These are phyloP conservation scores for Trichoderma endophyticum DNA, from an alignment of 2,329 filamentous ascomycete genomes.

Conservation along the genomic window DNA sequence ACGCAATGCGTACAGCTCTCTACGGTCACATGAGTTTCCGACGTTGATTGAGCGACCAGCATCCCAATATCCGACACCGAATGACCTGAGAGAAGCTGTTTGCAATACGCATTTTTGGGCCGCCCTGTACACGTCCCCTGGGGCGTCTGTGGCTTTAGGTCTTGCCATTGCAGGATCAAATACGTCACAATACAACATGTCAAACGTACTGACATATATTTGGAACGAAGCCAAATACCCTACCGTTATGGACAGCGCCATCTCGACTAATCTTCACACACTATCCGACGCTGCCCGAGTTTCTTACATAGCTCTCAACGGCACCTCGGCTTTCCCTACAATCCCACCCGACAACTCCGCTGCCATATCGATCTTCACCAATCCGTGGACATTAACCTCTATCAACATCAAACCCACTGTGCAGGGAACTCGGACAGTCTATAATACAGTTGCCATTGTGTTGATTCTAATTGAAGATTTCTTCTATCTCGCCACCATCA, in stretches of 20 bases:
- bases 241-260: conserved; percentile 17
- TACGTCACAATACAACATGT: conserved; percentile 19
- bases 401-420: conserved; percentile 24
- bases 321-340: conserved; percentile 20
- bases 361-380: conserved; percentile 22
- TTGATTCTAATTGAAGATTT: conserved; percentile 26
- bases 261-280: conserved; percentile 19
- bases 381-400: conserved; percentile 24
- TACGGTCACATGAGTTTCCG: conserved; percentile 22
- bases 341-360: conserved; percentile 19
- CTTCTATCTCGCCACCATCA: conserved; percentile 26
- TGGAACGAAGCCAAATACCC: conserved; percentile 26
- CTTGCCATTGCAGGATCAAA: conserved; percentile 16
- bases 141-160: conserved; percentile 19
- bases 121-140: conserved; percentile 20
- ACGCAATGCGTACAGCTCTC: conserved; percentile 21
- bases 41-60: conserved; percentile 20
- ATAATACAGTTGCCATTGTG: conserved; percentile 27
- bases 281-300: conserved; percentile 21
- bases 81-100: conserved; percentile 18
- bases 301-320: conserved; percentile 20
- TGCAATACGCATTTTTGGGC: conserved; percentile 24
- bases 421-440: conserved; percentile 26
- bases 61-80: conserved; percentile 16
- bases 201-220: conserved; percentile 21